phyloP scores from a whole-genome alignment of 169 alveolate species.

The Perkinsus marinus region DNA sequence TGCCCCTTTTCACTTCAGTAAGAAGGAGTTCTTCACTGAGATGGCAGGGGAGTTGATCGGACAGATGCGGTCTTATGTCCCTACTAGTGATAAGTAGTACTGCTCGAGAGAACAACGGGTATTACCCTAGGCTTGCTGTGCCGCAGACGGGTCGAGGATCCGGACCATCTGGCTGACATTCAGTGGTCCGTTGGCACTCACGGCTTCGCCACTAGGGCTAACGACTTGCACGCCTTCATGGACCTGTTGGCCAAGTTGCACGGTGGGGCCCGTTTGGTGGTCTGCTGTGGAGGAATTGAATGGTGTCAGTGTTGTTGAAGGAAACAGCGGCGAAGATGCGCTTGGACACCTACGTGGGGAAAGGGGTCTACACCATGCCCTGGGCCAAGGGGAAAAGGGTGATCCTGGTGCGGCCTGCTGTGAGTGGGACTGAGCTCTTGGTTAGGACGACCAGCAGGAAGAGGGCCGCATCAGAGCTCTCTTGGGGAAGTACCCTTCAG shows the following conservation, averaged over 20 bases:
- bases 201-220: neutral
- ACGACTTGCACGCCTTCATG: neutral
- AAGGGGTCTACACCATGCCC: neutral
- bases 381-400: neutral
- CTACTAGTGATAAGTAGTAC: neutral
- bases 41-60: neutral
- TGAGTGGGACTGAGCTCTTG: neutral
- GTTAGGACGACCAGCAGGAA: neutral
- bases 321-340: neutral
- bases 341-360: neutral
- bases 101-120: too few species aligned
- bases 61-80: neutral
- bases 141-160: neutral
- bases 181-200: neutral
- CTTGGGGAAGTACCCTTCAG: neutral
- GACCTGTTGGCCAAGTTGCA: neutral
- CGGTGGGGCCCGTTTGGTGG: neutral
- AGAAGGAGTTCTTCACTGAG: neutral
- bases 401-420: neutral
- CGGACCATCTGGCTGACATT: neutral
- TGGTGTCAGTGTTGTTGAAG: neutral
- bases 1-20: neutral
- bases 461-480: neutral
- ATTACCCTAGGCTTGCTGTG: too few species aligned
- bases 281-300: neutral